Evolutionary conservation across 106 monocot species (phyloP).

Genomic region (Xerophyta viscosa): DNA sequence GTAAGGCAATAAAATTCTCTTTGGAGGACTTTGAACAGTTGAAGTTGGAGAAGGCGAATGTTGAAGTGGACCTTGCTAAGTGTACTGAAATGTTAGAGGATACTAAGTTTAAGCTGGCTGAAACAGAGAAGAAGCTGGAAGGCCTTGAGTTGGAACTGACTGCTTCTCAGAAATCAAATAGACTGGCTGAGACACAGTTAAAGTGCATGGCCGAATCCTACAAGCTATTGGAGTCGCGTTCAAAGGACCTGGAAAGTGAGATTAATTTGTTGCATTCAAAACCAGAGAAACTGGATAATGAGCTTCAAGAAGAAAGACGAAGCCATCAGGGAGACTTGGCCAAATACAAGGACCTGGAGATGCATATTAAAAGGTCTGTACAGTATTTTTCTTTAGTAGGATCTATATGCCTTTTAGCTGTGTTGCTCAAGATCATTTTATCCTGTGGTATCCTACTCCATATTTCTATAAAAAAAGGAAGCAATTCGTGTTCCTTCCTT

Average conservation of each 20-base stretch:
- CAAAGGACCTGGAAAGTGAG: conserved; percentile 5
- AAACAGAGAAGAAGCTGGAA: conserved; percentile 5
- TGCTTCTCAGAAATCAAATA: conserved; percentile 8
- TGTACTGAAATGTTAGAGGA: conserved; percentile 2
- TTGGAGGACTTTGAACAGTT: conserved; percentile 8
- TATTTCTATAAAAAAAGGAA: background rate
- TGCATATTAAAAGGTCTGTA: conserved; percentile 6
- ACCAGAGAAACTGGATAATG: too few species aligned
- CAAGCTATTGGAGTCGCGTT: background rate
- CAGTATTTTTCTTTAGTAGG: background rate
- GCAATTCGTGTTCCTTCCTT: background rate
- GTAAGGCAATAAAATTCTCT: background rate
- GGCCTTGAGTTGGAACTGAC: too few species aligned
- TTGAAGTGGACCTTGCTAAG: too few species aligned
- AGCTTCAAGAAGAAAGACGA: too few species aligned
- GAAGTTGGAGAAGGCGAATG: conserved; percentile 4
- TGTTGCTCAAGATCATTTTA: background rate
- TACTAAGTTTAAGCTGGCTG: conserved; percentile 1
- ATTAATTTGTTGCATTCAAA: too few species aligned
- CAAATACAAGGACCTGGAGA: conserved; percentile 5
- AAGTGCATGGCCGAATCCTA: conserved; percentile 14
- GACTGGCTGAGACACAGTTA: conserved; percentile 6
- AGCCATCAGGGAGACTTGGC: conserved; percentile 9
- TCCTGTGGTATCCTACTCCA: background rate
- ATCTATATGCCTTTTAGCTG: background rate